A percentile compares a stretch with the other conserved stretches of the same genome.
These are phyloP conservation scores for Mycena sp. DNA, from an alignment of 1,284 basidiomycete species.

Conservation along the genomic window DNA sequence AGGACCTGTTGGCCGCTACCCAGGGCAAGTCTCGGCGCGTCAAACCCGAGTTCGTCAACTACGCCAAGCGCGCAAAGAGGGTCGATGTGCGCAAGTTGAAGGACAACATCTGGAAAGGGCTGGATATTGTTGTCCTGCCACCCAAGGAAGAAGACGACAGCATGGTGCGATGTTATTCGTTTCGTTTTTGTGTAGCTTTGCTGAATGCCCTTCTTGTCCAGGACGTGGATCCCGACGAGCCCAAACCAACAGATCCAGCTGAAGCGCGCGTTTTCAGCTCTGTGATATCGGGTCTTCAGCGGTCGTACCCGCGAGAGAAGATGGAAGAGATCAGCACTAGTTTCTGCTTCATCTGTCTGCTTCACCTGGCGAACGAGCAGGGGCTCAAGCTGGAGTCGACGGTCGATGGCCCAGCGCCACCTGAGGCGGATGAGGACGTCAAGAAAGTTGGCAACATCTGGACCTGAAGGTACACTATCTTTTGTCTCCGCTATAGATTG, in stretches of 20 bases:
- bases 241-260: conserved; percentile 61
- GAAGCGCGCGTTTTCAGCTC: conserved; percentile 84
- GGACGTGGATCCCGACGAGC: conserved; percentile 61
- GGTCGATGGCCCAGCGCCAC: conserved; percentile 34
- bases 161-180: conserved; percentile 58
- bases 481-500: no score
- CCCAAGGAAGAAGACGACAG: conserved; percentile 51
- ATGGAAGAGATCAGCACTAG: conserved; percentile 99
- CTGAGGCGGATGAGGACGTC: conserved; percentile 47
- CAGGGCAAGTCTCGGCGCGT: conserved; percentile 84
- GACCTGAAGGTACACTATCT: conserved; percentile 80
- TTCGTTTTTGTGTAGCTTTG: conserved; percentile 11
- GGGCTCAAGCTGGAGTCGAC: conserved; percentile 80
- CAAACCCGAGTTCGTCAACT: conserved; percentile 92
- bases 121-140: conserved; percentile 75
- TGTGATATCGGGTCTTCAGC: conserved; percentile 86
- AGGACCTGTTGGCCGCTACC: conserved; percentile 87
- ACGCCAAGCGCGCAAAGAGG: conserved; percentile 95
- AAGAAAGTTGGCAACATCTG: conserved; percentile 77
- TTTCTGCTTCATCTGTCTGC: conserved; percentile 98
- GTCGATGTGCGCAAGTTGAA: conserved; percentile 98
- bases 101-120: conserved; percentile 96
- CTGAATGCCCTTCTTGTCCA: conserved; percentile 35
- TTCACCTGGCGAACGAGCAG: conserved; percentile 96
- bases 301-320: conserved; percentile 90